A percentile compares a stretch with the other conserved stretches of the same genome.
Evolutionary conservation across 805 yeast species (phyloP).

Genomic region (Ogataea populi-albae): DNA sequence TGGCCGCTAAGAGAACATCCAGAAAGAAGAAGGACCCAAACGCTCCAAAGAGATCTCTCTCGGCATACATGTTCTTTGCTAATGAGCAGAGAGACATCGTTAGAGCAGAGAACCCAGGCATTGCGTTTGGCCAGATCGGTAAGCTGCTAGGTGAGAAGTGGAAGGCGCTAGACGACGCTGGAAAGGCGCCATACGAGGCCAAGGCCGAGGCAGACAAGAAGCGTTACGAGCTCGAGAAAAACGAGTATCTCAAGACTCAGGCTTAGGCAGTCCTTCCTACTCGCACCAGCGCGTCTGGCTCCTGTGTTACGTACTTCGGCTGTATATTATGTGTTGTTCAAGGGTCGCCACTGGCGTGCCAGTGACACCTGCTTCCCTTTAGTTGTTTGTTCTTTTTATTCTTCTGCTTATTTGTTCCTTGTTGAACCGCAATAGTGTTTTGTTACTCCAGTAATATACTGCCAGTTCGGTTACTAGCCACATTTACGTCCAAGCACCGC

Average conservation of each 20-base stretch:
- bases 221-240: slow-evolving; percentile 96
- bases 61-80: slow-evolving; percentile 99
- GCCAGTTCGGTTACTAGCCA: not conserved
- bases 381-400: not conserved
- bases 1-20: slow-evolving; percentile 31
- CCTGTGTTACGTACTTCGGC: slow-evolving; percentile 12
- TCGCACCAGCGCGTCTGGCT: not conserved
- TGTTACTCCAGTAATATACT: not conserved
- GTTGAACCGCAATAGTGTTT: slow-evolving; percentile 1
- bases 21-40: slow-evolving; percentile 72
- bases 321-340: slow-evolving; percentile 22
- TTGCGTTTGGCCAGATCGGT: slow-evolving; percentile 93
- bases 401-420: not conserved
- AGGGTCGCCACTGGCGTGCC: slow-evolving; percentile 9
- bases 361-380: too few species aligned
- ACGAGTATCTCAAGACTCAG: slow-evolving; percentile 56
- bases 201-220: slow-evolving; percentile 96
- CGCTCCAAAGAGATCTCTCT: slow-evolving; percentile 98
- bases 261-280: too few species aligned
- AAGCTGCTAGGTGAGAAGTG: slow-evolving; percentile 93
- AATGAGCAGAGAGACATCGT: slow-evolving; percentile 96
- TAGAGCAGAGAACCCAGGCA: slow-evolving; percentile 95
- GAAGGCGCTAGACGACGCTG: slow-evolving; percentile 84
- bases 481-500: slow-evolving; percentile 37
- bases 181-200: slow-evolving; percentile 84